phyloP scores from a whole-genome alignment of 2,329 filamentous ascomycete species.

The Aspergillus novoparasiticus region DNA sequence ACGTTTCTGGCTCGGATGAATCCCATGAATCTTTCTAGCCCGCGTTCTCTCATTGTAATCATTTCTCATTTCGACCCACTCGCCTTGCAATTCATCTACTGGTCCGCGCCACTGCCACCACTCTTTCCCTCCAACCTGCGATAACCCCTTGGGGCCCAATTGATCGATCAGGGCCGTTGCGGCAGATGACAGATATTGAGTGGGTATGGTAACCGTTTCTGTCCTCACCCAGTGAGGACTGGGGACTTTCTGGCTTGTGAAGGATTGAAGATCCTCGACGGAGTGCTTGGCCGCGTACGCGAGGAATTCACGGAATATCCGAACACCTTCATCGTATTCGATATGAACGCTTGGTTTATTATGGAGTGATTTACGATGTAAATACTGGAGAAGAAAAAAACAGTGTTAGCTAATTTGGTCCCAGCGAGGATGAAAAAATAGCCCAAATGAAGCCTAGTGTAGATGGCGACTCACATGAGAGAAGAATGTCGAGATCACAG shows the following conservation, averaged over 20 bases:
- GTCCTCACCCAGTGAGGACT: constrained; percentile 84
- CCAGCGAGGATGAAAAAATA: neutral
- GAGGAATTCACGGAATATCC: constrained; percentile 84
- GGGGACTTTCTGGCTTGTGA: constrained; percentile 90
- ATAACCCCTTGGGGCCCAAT: constrained; percentile 74
- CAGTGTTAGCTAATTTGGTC: constrained; percentile 12
- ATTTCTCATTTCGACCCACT: constrained; percentile 95
- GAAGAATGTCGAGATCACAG: constrained; percentile 81
- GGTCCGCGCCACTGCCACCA: constrained; percentile 87
- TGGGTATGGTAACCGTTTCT: constrained; percentile 67
- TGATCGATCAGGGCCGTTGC: constrained; percentile 70
- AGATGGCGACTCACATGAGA: constrained; percentile 68
- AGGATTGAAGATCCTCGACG: constrained; percentile 89
- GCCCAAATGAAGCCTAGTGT: neutral
- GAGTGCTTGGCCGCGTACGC: constrained; percentile 83
- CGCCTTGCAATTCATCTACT: constrained; percentile 70
- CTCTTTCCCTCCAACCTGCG: constrained; percentile 74
- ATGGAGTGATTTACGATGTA: constrained; percentile 73
- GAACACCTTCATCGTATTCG: constrained; percentile 90
- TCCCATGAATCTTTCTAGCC: constrained; percentile 40
- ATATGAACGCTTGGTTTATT: constrained; percentile 87
- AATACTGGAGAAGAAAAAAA: constrained; percentile 60
- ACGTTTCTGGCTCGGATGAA: constrained; percentile 61
- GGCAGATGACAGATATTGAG: constrained; percentile 64
- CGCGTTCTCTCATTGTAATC: constrained; percentile 75